Percentiles rank a stretch among this genome's conserved stretches.
Conservation (phyloP, 2,329 filamentous ascomycete genomes). For the Exophiala sideris region DNA sequence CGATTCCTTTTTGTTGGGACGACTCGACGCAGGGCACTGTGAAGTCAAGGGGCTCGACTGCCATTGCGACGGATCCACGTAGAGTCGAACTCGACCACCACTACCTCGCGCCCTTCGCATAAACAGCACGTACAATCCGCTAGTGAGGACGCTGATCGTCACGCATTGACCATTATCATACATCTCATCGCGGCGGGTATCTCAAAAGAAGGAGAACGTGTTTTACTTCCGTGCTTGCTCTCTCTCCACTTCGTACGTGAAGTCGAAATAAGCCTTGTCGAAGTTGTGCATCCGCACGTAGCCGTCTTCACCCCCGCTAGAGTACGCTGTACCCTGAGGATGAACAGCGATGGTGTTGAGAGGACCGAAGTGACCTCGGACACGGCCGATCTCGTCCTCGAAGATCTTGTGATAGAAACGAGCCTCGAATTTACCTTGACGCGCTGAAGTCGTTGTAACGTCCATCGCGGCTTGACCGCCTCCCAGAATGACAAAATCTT, state of each 20-base stretch:
- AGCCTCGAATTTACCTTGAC: constrained; percentile 98
- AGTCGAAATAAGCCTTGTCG: constrained; percentile 98
- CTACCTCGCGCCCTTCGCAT: no score
- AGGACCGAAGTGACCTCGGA: constrained; percentile 93
- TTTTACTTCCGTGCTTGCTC: constrained; percentile 56
- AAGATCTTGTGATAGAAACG: constrained; percentile 99
- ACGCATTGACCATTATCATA: constrained; percentile 3
- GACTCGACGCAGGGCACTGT: no score
- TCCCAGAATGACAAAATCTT: constrained; percentile 96
- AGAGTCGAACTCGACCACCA: no score
- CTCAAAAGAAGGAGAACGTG: constrained; percentile 6
- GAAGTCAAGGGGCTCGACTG: no score
- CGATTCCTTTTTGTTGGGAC: no score
- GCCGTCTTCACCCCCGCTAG: constrained; percentile 93
- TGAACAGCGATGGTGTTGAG: constrained; percentile 94
- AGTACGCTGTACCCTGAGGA: constrained; percentile 87
- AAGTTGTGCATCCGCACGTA: constrained; percentile 99
- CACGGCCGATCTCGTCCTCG: constrained; percentile 96
- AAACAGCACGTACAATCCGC: no score
- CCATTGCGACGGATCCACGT: no score
- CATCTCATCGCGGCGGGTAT: constrained; percentile 5
- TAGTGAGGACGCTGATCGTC: no score
- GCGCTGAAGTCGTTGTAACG: constrained; percentile 87
- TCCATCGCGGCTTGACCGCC: constrained; percentile 99
- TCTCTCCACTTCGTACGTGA: constrained; percentile 96